Percentiles rank a stretch among this genome's conserved stretches.
phyloP scores from a whole-genome alignment of 257 asterid genomes.

The Fraxinus pennsylvanica region DNA sequence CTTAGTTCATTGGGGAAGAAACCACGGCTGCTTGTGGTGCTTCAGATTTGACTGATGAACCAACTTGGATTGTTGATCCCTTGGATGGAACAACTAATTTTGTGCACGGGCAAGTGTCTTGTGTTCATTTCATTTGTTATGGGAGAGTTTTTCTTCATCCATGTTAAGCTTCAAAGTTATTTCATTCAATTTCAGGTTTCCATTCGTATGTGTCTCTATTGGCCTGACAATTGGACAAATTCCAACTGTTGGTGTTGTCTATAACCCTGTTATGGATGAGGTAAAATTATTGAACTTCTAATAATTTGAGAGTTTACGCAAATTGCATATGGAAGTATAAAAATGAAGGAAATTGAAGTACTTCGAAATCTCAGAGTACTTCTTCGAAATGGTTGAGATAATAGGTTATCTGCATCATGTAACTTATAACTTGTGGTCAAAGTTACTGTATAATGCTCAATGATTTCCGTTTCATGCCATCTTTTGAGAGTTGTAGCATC shows the following conservation, averaged over 20 bases:
- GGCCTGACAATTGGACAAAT: slow-evolving; percentile 73
- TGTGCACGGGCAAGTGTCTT: slow-evolving; percentile 76
- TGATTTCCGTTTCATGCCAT: slow-evolving; percentile 3
- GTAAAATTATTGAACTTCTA: slow-evolving; percentile 35
- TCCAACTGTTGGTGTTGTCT: slow-evolving; percentile 83
- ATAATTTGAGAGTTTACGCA: slow-evolving; percentile 6
- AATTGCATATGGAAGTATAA: not conserved
- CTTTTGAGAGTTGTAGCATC: slow-evolving; percentile 7
- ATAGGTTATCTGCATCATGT: not conserved
- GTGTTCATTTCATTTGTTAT: slow-evolving; percentile 16
- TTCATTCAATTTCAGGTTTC: slow-evolving; percentile 54
- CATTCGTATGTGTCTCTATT: slow-evolving; percentile 84
- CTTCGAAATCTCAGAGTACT: not conserved
- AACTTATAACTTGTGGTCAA: slow-evolving; percentile 5
- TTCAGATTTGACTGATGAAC: slow-evolving; percentile 78
- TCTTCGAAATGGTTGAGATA: slow-evolving; percentile 5
- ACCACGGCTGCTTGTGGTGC: slow-evolving; percentile 83
- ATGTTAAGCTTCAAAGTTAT: slow-evolving; percentile 18
- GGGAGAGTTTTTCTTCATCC: not conserved
- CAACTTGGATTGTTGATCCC: slow-evolving; percentile 99
- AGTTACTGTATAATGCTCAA: slow-evolving; percentile 5
- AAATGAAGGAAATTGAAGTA: slow-evolving; percentile 5
- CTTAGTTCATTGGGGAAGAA: slow-evolving; percentile 94
- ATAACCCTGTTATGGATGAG: slow-evolving; percentile 86
- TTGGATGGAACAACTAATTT: slow-evolving; percentile 95